Evolutionary conservation across 768 basidiomycete species (phyloP), one percentile per base, ranked within the genome.

Genomic region (Tylopilus plumbeoviolaceoides): DNA sequence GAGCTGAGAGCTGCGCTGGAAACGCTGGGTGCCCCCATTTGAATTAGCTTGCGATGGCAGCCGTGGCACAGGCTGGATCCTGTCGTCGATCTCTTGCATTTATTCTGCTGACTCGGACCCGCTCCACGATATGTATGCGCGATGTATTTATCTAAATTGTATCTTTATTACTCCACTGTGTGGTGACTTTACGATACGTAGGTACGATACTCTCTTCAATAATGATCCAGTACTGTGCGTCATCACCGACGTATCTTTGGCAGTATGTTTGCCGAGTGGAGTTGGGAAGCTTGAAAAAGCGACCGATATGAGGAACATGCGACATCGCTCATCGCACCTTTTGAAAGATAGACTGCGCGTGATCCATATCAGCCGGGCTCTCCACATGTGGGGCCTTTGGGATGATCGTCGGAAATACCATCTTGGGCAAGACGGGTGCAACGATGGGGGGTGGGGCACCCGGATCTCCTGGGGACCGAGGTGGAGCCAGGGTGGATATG

Each of bases 1-100:
- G 93, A 99, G 70, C 70, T 99, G 59, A 77, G 80, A 58, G 75
- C 80, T 33, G 95, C 95, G 14, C 70, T 99, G 56, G 76, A 74
- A 30, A 69, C 81, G 31, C 73, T 92, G 20, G 87, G 83, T 21
- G 84, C 74, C 5, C 81, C 63, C 70, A 43, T 56, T 31, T 58
- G 51, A 61, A 20, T 35, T 12, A 8, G 7, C 6, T 28, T 25
- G 31, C 7, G 20, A 18, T 23, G 28, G 12, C 2, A 30, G 30
- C 30, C 30, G 8, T 30, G 30, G 30, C 10, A 15, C 35, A n/a
- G 27, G 50, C 50, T 52, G 51, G 62, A 2, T 46, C 56, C 44
- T 5, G 9, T 44, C 40, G 25, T 38, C 28, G 44, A 10, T 40
- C 31, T 47, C 53, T 17, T 38, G 4, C 48, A 45, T 61, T 53